A percentile compares a stretch with the other conserved stretches of the same genome.
phyloP scores from a whole-genome alignment of 345 rosid genomes.

The Raphanus sativus region DNA sequence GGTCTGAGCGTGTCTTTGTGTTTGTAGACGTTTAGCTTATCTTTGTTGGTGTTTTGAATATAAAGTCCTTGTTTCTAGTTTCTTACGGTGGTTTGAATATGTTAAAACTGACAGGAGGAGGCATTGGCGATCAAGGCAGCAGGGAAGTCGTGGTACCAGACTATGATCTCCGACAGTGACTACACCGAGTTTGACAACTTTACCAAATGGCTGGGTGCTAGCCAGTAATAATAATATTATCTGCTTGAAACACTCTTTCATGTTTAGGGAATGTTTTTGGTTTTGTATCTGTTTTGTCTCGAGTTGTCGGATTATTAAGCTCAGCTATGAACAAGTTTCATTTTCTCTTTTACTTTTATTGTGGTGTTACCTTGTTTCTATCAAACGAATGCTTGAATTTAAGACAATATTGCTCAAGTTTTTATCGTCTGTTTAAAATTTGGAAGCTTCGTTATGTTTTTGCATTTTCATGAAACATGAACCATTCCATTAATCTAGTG shows the following conservation, averaged over 20 bases:
- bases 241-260: slow-evolving; percentile 11
- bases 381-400: neutral
- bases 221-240: slow-evolving; percentile 48
- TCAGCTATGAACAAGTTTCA: slow-evolving; percentile 20
- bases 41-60: too few species aligned
- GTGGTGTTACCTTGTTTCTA: neutral
- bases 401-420: neutral
- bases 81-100: neutral
- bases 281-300: slow-evolving; percentile 6
- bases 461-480: neutral
- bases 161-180: neutral
- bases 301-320: slow-evolving; percentile 18
- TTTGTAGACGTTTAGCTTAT: too few species aligned
- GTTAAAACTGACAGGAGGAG: neutral
- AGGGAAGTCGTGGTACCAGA: neutral
- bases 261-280: slow-evolving; percentile 34
- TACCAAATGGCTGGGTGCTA: slow-evolving; percentile 66
- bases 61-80: neutral
- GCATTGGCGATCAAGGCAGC: neutral
- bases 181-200: slow-evolving; percentile 1
- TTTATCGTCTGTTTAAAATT: too few species aligned
- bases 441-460: neutral
- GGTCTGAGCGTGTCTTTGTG: neutral
- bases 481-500: neutral
- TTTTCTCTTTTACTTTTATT: neutral